A percentile compares a stretch with the other conserved stretches of the same genome.
Evolutionary conservation across 2,329 filamentous ascomycete genomes (phyloP).

Genomic region (Cladosporium sp.): DNA sequence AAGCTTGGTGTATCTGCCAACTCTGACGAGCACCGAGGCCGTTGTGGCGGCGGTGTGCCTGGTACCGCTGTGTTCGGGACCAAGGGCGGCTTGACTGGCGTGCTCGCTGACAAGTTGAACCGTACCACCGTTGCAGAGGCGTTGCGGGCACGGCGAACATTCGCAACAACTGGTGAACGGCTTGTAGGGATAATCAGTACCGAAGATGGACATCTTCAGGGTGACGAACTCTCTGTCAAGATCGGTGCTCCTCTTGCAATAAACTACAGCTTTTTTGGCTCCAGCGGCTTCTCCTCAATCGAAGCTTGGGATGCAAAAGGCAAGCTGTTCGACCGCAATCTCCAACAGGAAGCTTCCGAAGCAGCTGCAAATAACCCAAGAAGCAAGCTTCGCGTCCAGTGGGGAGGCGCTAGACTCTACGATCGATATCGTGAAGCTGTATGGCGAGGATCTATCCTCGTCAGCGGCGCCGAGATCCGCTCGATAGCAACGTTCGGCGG

Average conservation of each 20-base stretch:
- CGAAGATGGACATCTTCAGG: conserved; percentile 5
- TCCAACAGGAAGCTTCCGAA: background rate
- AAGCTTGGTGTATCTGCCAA: conserved; percentile 35
- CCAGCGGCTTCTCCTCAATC: conserved; percentile 5
- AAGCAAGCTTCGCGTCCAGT: background rate
- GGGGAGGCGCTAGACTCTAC: conserved; percentile 10
- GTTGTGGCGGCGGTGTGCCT: conserved; percentile 35
- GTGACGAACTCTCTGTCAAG: background rate
- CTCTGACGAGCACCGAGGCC: conserved; percentile 35
- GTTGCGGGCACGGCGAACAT: conserved; percentile 6
- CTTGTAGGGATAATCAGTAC: conserved; percentile 7
- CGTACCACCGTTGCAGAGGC: background rate
- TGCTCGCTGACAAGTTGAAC: conserved; percentile 5
- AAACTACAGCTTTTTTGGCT: conserved; percentile 1
- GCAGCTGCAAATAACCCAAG: background rate
- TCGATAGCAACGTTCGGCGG: background rate
- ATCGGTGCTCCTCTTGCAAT: background rate
- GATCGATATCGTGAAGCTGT: conserved; percentile 13
- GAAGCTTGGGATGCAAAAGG: conserved; percentile 11
- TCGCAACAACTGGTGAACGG: conserved; percentile 3
- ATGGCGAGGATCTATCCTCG: background rate
- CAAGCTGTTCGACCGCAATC: background rate
- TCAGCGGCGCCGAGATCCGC: background rate
- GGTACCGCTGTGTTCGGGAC: conserved; percentile 32
- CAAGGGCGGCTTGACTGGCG: conserved; percentile 10